Percentiles rank a stretch among this genome's conserved stretches.
These are phyloP conservation scores for Rhodotorula sp. DNA, from an alignment of 1,284 basidiomycete genomes.

Conservation along the genomic window DNA sequence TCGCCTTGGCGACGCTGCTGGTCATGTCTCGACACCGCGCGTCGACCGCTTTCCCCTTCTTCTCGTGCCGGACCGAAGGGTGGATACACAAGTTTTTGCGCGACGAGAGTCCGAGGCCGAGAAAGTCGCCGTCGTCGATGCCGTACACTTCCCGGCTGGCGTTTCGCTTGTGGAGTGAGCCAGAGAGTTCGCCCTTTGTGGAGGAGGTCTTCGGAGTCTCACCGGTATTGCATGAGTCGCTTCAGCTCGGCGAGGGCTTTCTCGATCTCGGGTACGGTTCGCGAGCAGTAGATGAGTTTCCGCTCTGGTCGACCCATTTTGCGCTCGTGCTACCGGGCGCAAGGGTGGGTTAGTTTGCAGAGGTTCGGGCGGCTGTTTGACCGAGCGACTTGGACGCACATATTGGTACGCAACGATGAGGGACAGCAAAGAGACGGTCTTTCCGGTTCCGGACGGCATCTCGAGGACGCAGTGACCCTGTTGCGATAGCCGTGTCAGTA, in stretches of 20 bases:
- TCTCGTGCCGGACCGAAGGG: slow-evolving; percentile 88
- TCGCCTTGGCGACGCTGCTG: slow-evolving; percentile 67
- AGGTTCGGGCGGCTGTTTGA: background rate
- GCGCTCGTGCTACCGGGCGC: slow-evolving; percentile 30
- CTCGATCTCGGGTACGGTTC: slow-evolving; percentile 99
- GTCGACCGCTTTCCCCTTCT: slow-evolving; percentile 97
- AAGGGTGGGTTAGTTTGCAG: background rate
- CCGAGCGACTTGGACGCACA: slow-evolving; percentile 54
- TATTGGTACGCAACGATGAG: slow-evolving; percentile 98
- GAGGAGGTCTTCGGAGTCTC: background rate
- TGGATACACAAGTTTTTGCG: slow-evolving; percentile 96
- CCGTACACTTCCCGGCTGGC: slow-evolving; percentile 58
- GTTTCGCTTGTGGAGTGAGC: slow-evolving; percentile 21
- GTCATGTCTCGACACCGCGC: slow-evolving; percentile 95
- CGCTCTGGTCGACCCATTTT: slow-evolving; percentile 54
- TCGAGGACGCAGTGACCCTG: slow-evolving; percentile 98
- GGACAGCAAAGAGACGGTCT: slow-evolving; percentile 94
- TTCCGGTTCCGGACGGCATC: slow-evolving; percentile 99
- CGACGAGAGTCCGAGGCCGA: slow-evolving; percentile 88
- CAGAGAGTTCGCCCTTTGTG: too few species aligned
- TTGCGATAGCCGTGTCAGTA: background rate
- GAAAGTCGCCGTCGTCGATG: slow-evolving; percentile 76
- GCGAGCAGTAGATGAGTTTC: slow-evolving; percentile 98
- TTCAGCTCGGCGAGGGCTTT: slow-evolving; percentile 96
- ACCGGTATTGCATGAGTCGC: slow-evolving; percentile 85